phyloP scores from a whole-genome alignment of 768 basidiomycete species.

The Rossbeevera mucosa region DNA sequence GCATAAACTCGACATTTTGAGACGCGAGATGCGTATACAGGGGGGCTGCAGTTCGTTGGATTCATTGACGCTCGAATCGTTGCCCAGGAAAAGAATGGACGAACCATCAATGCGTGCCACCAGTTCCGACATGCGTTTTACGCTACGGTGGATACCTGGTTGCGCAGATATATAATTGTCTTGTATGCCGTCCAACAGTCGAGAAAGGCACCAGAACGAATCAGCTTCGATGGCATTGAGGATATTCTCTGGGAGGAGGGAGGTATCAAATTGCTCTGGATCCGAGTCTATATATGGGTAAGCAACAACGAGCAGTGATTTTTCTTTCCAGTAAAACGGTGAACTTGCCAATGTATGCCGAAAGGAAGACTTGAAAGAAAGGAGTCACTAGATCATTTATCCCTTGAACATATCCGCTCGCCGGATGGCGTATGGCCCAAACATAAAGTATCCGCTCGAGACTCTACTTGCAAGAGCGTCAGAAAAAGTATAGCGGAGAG shows the following conservation, averaged over 20 bases:
- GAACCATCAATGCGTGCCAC: slow-evolving; percentile 85
- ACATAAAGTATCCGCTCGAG: slow-evolving; percentile 95
- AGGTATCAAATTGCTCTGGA: slow-evolving; percentile 84
- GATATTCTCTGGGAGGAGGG: slow-evolving; percentile 60
- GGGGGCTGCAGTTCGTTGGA: slow-evolving; percentile 50
- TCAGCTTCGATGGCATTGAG: slow-evolving; percentile 92
- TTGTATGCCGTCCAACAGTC: slow-evolving; percentile 93
- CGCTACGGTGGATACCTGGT: slow-evolving; percentile 92
- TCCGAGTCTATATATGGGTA: slow-evolving; percentile 56
- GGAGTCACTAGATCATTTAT: slow-evolving; percentile 98
- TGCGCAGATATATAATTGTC: slow-evolving; percentile 97
- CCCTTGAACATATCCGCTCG: slow-evolving; percentile 97
- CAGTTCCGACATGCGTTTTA: slow-evolving; percentile 90
- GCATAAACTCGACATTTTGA: slow-evolving; percentile 98
- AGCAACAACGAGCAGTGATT: slow-evolving; percentile 1
- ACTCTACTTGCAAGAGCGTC: slow-evolving; percentile 48
- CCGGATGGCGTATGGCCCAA: slow-evolving; percentile 98
- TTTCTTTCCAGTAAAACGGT: neutral
- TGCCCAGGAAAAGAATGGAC: slow-evolving; percentile 17
- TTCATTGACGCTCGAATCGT: neutral
- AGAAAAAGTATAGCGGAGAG: slow-evolving; percentile 4
- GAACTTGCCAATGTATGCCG: slow-evolving; percentile 81
- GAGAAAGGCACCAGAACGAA: slow-evolving; percentile 96
- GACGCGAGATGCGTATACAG: slow-evolving; percentile 81
- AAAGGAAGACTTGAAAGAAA: slow-evolving; percentile 96